Base-by-base conservation (phyloP, 169 alveolate species). In the Babesia ovis region DNA sequence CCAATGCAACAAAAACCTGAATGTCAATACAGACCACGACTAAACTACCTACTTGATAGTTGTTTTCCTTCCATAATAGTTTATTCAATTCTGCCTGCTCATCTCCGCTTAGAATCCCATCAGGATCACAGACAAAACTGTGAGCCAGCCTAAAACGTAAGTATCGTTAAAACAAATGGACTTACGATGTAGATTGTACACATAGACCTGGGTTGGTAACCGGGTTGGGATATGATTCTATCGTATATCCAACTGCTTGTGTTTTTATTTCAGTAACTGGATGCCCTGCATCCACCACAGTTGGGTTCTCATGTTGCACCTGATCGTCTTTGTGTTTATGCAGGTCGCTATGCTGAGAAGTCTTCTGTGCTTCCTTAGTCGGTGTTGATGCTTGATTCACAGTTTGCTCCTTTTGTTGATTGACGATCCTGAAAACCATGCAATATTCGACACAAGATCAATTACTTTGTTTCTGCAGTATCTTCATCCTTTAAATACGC, bases 61-160 rank as follows among this genome's bases (percentile, higher is more conserved):
- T 27, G 5, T 37, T 35, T 31, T 3, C 69, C 54, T 75, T 43
- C 34, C 32, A 1, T 18, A 77, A 67, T 20, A 62, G 29, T 4
- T 45, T 50, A 45, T 77, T 77, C 11, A 68, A 0, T 29, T 69
- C 72, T 25, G 20, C 50, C 67, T 77, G 86, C 68, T 77, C 71
- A 4, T 11, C n/a, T 16, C 55, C 86, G 25, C 50, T 34, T n/a
- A 77, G 68, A 45, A 77, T 68, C 12, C 86, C 86, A 37, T 77
- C 86, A 4, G 86, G 86, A 37, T 77, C 86, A 32, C 86, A 77
- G 20, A 77, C 35, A 18, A 62, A 34, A 12, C 64, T 68, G 66
- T 53, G 61, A 25, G 54, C 31, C 22, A 31, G 57, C 12, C 85
- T 62, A 31, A 31, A 25, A n/a, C 31, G 3, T 11, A 3, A 32